Conservation (phyloP, 176 grass and related monocot genomes). For the Ensete ventricosum region DNA sequence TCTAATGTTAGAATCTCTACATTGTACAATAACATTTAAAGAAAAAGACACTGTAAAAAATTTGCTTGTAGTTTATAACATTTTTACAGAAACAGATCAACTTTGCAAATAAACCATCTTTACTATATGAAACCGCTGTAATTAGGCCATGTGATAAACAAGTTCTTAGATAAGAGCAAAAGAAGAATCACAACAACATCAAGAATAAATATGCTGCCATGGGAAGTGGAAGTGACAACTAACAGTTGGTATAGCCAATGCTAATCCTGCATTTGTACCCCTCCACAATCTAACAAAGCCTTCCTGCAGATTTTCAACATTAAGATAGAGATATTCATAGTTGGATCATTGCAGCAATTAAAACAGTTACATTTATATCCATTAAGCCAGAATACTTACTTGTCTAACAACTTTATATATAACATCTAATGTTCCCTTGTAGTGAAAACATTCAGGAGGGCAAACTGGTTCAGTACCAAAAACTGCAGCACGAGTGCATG, state of each 20-base stretch:
- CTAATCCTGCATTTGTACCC: conserved; percentile 91
- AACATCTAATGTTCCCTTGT: conserved; percentile 88
- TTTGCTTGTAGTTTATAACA: too few species aligned
- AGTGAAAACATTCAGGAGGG: conserved; percentile 82
- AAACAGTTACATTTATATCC: background rate
- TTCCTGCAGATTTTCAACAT: conserved; percentile 45
- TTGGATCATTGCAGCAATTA: background rate
- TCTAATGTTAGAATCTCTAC: background rate
- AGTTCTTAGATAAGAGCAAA: background rate
- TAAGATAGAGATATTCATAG: background rate
- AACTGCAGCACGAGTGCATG: conserved; percentile 55
- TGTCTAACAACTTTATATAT: conserved; percentile 91
- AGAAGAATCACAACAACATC: background rate
- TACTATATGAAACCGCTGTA: too few species aligned
- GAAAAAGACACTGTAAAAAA: background rate
- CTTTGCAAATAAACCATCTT: too few species aligned
- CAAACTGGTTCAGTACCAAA: conserved; percentile 69
- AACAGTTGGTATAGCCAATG: conserved; percentile 87
- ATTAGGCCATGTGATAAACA: background rate
- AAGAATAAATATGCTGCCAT: background rate
- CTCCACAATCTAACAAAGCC: conserved; percentile 86
- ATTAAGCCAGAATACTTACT: conserved; percentile 22
- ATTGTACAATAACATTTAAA: background rate
- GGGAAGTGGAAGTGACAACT: conserved; percentile 7
- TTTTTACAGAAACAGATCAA: too few species aligned